Percentiles rank a stretch among this genome's conserved stretches.
These are phyloP conservation scores for Leishmania martiniquensis DNA, from an alignment of 208 protist species.

Conservation along the genomic window DNA sequence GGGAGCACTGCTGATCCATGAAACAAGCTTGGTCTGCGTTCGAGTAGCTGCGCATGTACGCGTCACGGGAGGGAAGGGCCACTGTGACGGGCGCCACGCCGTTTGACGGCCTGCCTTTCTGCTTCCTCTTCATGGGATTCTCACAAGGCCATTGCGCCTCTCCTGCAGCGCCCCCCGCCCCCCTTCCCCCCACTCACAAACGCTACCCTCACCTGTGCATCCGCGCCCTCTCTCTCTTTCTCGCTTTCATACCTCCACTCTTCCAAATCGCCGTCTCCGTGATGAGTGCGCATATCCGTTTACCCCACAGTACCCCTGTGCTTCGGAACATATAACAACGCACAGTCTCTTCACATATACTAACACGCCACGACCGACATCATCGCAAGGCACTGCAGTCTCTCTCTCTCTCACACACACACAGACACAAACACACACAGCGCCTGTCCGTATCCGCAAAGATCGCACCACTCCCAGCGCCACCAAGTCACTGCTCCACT, in stretches of 20 bases:
- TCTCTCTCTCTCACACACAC: too few species aligned
- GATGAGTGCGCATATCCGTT: neutral
- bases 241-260: neutral
- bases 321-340: conserved; percentile 4
- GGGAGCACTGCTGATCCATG: neutral
- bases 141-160: neutral
- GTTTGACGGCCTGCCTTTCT: neutral
- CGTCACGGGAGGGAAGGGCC: neutral
- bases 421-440: neutral
- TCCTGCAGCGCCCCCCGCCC: neutral
- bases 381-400: neutral
- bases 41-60: neutral
- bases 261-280: neutral
- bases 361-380: neutral
- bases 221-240: neutral
- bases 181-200: too few species aligned
- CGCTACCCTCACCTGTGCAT: neutral
- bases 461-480: neutral
- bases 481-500: neutral
- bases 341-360: neutral
- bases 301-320: neutral
- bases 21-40: neutral
- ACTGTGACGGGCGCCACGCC: neutral
- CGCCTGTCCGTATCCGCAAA: neutral
- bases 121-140: neutral